Evolutionary conservation across 1,284 basidiomycete species (phyloP), one percentile per base, ranked within the genome.

Genomic region (Leccinum solheimii): DNA sequence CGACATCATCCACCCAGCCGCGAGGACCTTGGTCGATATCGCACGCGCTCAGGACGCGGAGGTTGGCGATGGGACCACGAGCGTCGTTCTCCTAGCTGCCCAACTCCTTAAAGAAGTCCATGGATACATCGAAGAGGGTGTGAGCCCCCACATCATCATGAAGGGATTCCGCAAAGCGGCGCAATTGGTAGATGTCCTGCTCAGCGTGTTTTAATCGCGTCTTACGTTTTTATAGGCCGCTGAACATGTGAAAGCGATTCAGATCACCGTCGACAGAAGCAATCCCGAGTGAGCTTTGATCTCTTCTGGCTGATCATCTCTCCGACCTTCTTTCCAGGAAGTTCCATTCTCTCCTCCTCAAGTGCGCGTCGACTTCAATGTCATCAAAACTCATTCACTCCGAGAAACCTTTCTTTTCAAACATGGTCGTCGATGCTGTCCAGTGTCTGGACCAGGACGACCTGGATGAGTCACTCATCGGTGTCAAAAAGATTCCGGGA

Each of bases 341-440:
- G 68, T 98, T 99, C 86, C 93, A 90, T 63, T 93, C 95, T 61
- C 87, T 99, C 9, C 85, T 99, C 51, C 82, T 98, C 69, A 97
- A 98, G 81, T 97, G 95, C 76, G 97, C 97, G 45, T 91, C 95
- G 30, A 99, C 97, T 7, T 97, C 96, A 48, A 98, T 99, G 97
- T 98, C 97, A 21, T 98, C 96, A 64, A 99, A 99, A 80, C 87
- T 99, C 65, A 98, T 99, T 69, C 96, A 98, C 76, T 95, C 95
- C 45, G 95, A 98, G 80, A 98, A 97, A 73, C 96, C 97, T 4
- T 99, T 99, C 82, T 99, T 99, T 82, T 92, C 95, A 34, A 88
- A 93, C 67, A 99, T 99, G 96, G 97, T 98, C 60, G 97, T 99
- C 54, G 94, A 99, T 73, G 95, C 97, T 48, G 95, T 99, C 51